Evolutionary conservation across 345 rosid genomes (phyloP).

Genomic region (Salix purpurea): DNA sequence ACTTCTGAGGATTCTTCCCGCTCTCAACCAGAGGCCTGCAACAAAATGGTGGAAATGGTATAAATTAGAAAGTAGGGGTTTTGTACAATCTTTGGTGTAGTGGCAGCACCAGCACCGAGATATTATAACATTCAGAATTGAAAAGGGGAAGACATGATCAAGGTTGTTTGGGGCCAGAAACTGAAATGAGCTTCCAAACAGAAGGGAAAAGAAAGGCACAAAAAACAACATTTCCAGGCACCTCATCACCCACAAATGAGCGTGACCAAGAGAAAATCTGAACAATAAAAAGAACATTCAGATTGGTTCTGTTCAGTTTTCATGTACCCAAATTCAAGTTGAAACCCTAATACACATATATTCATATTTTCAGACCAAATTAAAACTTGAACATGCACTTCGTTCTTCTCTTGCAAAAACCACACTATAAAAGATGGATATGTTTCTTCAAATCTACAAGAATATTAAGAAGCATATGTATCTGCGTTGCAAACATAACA

Average conservation of each 20-base stretch:
- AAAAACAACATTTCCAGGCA: background rate
- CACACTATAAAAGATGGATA: background rate
- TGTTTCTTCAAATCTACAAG: background rate
- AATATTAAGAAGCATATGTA: background rate
- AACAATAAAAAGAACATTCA: background rate
- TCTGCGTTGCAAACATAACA: background rate
- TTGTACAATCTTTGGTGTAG: background rate
- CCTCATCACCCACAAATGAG: background rate
- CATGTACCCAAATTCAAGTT: background rate
- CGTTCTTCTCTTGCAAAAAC: background rate
- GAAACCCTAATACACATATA: background rate
- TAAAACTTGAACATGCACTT: background rate
- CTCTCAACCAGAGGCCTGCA: slow-evolving; percentile 83
- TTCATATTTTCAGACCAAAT: background rate
- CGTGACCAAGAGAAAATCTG: background rate
- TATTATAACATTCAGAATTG: background rate
- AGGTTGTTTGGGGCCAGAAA: background rate
- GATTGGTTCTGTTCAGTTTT: background rate
- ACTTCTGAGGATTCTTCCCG: slow-evolving; percentile 80
- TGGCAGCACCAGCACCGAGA: background rate
- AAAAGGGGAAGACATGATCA: background rate
- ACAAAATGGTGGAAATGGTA: background rate
- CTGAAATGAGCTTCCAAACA: background rate
- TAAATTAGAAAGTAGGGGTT: background rate
- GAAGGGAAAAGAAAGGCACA: background rate